A percentile compares a stretch with the other conserved stretches of the same genome.
These are phyloP conservation scores for Pseudopediastrum boryanum DNA, from an alignment of 139 green algal species.

Conservation along the genomic window DNA sequence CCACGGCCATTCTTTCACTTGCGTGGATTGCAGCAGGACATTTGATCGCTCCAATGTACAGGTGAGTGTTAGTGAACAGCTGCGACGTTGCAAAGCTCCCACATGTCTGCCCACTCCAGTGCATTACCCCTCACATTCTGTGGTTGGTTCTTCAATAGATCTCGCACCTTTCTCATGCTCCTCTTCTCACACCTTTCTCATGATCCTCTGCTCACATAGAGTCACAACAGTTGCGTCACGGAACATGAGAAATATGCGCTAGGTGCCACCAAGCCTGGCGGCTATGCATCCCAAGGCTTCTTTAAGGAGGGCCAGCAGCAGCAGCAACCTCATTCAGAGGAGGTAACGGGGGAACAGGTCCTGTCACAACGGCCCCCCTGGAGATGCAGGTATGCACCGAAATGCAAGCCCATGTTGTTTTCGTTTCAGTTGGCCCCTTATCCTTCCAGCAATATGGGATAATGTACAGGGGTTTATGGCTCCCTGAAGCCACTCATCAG, in stretches of 20 bases:
- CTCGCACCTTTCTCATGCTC: background rate
- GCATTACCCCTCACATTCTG: too few species aligned
- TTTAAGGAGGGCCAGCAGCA: background rate
- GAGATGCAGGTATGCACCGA: conserved; percentile 79
- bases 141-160: too few species aligned
- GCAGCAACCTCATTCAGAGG: background rate
- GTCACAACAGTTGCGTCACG: conserved; percentile 85
- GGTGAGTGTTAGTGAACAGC: too few species aligned
- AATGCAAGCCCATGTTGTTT: background rate
- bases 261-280: conserved; percentile 89
- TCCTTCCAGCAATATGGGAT: too few species aligned
- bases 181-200: background rate
- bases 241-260: conserved; percentile 95
- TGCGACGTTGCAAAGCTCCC: too few species aligned
- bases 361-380: conserved; percentile 75
- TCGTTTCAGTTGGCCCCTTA: background rate
- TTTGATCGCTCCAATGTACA: conserved; percentile 75
- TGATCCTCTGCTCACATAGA: conserved; percentile 41
- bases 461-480: too few species aligned
- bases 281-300: conserved; percentile 75
- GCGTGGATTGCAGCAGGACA: conserved; percentile 83
- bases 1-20: conserved; percentile 71
- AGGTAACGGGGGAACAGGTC: conserved; percentile 69
- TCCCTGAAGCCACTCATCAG: too few species aligned
- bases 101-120: background rate